Conservation (phyloP, 495 filamentous ascomycete species). For the Haplographium delicatum region DNA sequence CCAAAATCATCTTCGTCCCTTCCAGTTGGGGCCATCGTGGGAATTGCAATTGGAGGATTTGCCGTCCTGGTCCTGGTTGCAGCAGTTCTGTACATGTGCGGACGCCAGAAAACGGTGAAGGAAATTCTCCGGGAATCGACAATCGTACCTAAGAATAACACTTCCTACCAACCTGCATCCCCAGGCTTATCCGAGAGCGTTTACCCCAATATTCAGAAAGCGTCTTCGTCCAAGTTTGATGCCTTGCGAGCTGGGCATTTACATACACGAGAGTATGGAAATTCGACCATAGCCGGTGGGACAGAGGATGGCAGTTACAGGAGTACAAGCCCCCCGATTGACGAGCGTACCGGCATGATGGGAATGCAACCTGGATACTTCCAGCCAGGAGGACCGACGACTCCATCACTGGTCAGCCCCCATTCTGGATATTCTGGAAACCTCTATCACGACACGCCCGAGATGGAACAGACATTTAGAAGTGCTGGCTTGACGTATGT, state of each 20-base stretch:
- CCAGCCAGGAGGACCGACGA: not conserved
- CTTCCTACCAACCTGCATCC: slow-evolving; percentile 12
- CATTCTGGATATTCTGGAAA: too few species aligned
- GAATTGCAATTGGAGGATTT: slow-evolving; percentile 40
- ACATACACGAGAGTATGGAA: too few species aligned
- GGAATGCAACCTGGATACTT: slow-evolving; percentile 5
- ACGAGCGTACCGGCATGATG: slow-evolving; percentile 18
- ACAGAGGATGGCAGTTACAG: slow-evolving; percentile 13
- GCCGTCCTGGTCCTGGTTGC: slow-evolving; percentile 33
- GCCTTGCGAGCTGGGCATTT: too few species aligned
- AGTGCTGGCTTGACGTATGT: too few species aligned
- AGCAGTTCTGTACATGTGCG: slow-evolving; percentile 37
- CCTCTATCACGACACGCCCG: too few species aligned
- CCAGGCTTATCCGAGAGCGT: slow-evolving; percentile 15
- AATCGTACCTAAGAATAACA: not conserved
- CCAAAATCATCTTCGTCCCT: not conserved
- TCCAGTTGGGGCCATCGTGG: slow-evolving; percentile 39
- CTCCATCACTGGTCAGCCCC: not conserved
- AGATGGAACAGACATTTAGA: too few species aligned
- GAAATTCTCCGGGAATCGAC: slow-evolving; percentile 10
- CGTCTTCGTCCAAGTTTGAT: too few species aligned
- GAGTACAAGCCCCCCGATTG: slow-evolving; percentile 15
- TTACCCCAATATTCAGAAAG: slow-evolving; percentile 20
- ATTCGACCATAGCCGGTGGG: not conserved
- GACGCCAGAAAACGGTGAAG: slow-evolving; percentile 27